Evolutionary conservation across 1,284 basidiomycete species (phyloP).

Genomic region (Rhodofomes roseus): DNA sequence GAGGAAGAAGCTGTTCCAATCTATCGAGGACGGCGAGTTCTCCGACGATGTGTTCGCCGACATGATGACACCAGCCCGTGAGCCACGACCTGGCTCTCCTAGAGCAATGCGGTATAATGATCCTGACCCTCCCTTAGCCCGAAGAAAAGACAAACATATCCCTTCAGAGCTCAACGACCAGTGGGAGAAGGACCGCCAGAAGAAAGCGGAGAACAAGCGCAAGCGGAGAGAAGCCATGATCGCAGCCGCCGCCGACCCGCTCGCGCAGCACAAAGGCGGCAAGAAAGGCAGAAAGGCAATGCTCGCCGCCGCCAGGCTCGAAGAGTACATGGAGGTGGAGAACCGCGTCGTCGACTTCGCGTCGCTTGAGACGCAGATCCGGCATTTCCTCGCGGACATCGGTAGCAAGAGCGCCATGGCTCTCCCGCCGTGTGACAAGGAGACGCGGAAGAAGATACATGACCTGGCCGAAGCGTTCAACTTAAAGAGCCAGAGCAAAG

Average conservation of each 20-base stretch:
- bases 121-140: slow-evolving; percentile 32
- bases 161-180: slow-evolving; percentile 63
- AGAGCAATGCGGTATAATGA: not conserved
- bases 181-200: slow-evolving; percentile 79
- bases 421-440: slow-evolving; percentile 76
- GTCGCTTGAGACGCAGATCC: slow-evolving; percentile 65
- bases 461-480: slow-evolving; percentile 74
- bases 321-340: slow-evolving; percentile 42
- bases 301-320: slow-evolving; percentile 47
- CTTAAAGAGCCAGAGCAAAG: slow-evolving; percentile 75
- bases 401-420: slow-evolving; percentile 51
- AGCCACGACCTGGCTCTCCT: slow-evolving; percentile 10
- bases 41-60: slow-evolving; percentile 34
- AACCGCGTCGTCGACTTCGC: slow-evolving; percentile 51
- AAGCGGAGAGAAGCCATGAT: slow-evolving; percentile 57
- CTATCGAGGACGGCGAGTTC: slow-evolving; percentile 61
- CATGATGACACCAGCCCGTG: slow-evolving; percentile 24
- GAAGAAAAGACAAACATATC: slow-evolving; percentile 57
- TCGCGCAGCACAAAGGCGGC: slow-evolving; percentile 53
- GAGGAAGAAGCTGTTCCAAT: slow-evolving; percentile 57
- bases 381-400: slow-evolving; percentile 59
- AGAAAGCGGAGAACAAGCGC: slow-evolving; percentile 77
- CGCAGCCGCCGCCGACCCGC: slow-evolving; percentile 51
- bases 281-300: slow-evolving; percentile 69
- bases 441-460: slow-evolving; percentile 69